These are phyloP conservation scores for Stachybotrys chartarum DNA, from an alignment of 2,329 filamentous ascomycete genomes.

Conservation along the genomic window DNA sequence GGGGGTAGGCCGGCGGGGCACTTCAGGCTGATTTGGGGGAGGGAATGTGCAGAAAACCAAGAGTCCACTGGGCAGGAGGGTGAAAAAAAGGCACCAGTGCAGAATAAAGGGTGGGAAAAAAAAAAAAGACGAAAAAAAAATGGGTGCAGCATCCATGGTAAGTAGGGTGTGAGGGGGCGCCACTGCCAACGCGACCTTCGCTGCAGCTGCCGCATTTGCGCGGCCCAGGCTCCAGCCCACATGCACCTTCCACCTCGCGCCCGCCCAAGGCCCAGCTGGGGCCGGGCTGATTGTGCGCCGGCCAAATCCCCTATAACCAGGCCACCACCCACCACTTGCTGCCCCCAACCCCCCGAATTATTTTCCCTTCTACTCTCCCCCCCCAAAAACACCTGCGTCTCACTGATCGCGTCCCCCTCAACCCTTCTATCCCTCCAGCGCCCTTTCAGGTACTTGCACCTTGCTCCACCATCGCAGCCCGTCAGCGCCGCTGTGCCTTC, in stretches of 20 bases:
- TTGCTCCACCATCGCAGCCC: not conserved
- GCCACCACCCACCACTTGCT: constrained; percentile 22
- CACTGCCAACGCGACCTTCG: not conserved
- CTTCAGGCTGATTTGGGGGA: not conserved
- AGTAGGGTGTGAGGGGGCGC: not conserved
- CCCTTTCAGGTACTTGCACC: not conserved
- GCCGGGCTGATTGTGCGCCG: constrained; percentile 22
- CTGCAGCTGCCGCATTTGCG: constrained; percentile 1
- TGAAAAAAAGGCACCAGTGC: not conserved
- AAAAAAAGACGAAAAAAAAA: constrained; percentile 3
- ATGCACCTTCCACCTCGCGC: not conserved
- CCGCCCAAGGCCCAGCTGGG: not conserved
- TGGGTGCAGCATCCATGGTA: not conserved
- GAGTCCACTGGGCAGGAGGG: constrained; percentile 5
- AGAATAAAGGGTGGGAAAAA: not conserved
- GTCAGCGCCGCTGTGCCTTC: not conserved
- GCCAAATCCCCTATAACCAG: constrained; percentile 20
- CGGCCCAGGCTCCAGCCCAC: too few relatives aligned
- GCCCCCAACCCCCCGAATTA: constrained; percentile 19
- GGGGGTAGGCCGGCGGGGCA: not conserved
- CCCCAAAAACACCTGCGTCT: constrained; percentile 14
- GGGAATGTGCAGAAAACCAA: not conserved
- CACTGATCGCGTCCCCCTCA: not conserved
- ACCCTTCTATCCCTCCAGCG: not conserved
- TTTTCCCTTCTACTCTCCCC: constrained; percentile 21